These are phyloP conservation scores for Cylindrotheca fusiformis DNA, from an alignment of 108 stramenopile genomes.

Conservation along the genomic window DNA sequence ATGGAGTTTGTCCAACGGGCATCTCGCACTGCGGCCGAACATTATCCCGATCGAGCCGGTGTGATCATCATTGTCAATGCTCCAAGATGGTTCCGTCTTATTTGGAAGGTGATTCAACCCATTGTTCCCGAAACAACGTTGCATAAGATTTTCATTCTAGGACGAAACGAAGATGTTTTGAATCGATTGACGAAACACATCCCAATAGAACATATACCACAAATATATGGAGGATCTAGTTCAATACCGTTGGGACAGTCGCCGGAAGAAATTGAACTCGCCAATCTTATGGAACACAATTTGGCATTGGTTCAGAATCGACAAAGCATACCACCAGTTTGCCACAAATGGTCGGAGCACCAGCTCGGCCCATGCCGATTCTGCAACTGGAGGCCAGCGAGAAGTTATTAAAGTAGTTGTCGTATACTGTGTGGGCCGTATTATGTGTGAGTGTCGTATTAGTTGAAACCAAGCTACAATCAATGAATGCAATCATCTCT, in stretches of 20 bases:
- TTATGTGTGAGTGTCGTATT: too few species aligned
- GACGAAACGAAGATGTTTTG: constrained; percentile 43
- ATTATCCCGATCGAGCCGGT: constrained; percentile 80
- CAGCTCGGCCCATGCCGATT: neutral
- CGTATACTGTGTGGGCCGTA: too few species aligned
- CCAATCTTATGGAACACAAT: constrained; percentile 52
- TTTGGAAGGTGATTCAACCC: constrained; percentile 69
- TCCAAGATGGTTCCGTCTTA: constrained; percentile 58
- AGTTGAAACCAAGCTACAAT: too few species aligned
- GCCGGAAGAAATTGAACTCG: constrained; percentile 50
- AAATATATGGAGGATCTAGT: constrained; percentile 66
- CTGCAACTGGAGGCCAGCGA: neutral
- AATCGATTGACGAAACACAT: constrained; percentile 46
- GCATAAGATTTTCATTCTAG: constrained; percentile 54
- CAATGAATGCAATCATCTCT: too few species aligned
- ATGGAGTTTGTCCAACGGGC: constrained; percentile 67
- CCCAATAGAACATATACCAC: constrained; percentile 64
- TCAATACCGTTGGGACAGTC: constrained; percentile 49
- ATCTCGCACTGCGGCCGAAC: constrained; percentile 46
- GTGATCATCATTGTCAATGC: constrained; percentile 54
- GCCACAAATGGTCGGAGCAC: neutral
- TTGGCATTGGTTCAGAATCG: constrained; percentile 23
- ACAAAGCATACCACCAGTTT: neutral
- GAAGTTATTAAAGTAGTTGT: constrained; percentile 1
- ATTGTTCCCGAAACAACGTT: constrained; percentile 59